Evolutionary conservation across 371 early-diverging fungal genomes (phyloP), one percentile per base, ranked within the genome.

Genomic region (Mucor saturninus): DNA sequence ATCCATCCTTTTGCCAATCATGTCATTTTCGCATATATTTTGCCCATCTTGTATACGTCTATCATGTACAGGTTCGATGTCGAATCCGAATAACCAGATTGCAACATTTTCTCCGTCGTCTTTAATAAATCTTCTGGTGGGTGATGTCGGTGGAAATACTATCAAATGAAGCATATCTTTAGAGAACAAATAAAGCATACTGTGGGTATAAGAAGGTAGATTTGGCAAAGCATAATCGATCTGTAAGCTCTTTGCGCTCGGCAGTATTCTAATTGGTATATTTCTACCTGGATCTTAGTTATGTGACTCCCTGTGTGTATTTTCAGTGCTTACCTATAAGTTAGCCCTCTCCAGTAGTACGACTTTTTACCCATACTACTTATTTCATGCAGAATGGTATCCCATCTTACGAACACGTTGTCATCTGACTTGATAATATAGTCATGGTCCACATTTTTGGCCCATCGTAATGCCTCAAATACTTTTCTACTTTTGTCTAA

Each of bases 351-450:
- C 88, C 86, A 87, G 53, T 85, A 84, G 48, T 77, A 62, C 45
- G 26, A 70, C 54, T 42, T 54, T 52, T 53, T 28, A 5, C 13
- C 31, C 31, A 58, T 32, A 7, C 11, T 30, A 28, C 29, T 29
- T 21, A 58, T 26, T 54, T 87, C 88, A 1, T 59, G 38, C 2
- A 69, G 42, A 13, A 87, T 70, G 4, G 54, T 70, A 61, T 87
- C 86, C 84, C 84, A 85, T 9, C 85, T 68, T 13, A 83, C 82
- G 73, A 87, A 87, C 14, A 86, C 78, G 53, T 86, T 75, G 40
- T 87, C 86, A 38, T 85, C 77, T 2, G 86, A 81, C 64, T 87
- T 87, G 54, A 84, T 67, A 14, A 87, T 60, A 31, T 81, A 86
- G 50, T 87, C 83, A 14, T 62, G 56, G 13, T 76, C 62, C 56